Base-by-base conservation (phyloP, 148 eudicot genomes). In the Silene conica region DNA sequence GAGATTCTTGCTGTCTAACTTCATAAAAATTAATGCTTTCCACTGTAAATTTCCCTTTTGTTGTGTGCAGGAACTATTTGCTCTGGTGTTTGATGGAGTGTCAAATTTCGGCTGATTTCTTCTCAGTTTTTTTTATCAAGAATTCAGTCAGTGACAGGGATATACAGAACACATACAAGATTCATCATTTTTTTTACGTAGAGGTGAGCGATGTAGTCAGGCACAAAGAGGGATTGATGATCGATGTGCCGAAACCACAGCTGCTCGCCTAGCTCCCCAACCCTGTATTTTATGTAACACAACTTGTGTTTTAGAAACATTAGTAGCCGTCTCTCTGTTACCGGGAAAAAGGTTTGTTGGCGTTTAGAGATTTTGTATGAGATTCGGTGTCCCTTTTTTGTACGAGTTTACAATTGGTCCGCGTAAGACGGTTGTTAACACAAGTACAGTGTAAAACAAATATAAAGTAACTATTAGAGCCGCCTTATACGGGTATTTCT, bases 21-120 rank as follows among this genome's bases (percentile, higher is more conserved):
- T 18, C 48, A 18, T 65, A 4, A 65, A 16, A 26, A n/a, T 18
- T 38, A 20, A n/a, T 73, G 57, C 14, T 58, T 64, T 70, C n/a
- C 26, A 15, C 28, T 19, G 34, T 50, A 28, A 74, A n/a, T 26
- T 48, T 57, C 45, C 22, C 45, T 60, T 61, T 16, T 2, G 31
- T 26, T 69, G 38, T n/a, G 22, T 31, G 67, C 55, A 63, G 75
- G 75, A 71, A 26, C 80, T 22, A 70, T 77, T 22, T 63, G 74
- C 54, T 34, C 65, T 41, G 75, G 80, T 63, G 79, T 69, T 38
- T 76, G 69, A 76, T 76, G 69, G 62, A 54, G 18, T 18, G 25
- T 31, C 22, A 26, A 41, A 25, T 25, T 28, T 74, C 63, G 10
- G 45, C 72, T 67, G 31, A 43, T 60, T 73, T 41, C 31, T 41